phyloP scores from a whole-genome alignment of 257 asterid genomes.

The Cinchona pubescens region DNA sequence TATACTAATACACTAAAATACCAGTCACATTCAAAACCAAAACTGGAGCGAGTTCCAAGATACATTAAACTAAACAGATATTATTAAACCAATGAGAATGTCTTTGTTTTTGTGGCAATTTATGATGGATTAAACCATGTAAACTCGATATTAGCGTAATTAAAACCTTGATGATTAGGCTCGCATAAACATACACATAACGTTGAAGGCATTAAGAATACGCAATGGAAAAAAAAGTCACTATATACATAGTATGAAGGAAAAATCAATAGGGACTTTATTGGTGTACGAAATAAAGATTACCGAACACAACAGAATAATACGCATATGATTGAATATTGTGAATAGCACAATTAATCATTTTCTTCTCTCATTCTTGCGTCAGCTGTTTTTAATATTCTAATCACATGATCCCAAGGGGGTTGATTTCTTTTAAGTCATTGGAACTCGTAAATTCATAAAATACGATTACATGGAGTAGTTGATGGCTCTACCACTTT shows the following conservation, averaged over 20 bases:
- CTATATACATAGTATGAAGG: too few species aligned
- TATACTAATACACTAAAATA: too few species aligned
- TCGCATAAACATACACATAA: background rate
- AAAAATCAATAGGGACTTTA: too few species aligned
- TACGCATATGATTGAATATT: background rate
- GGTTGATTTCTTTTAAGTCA: background rate
- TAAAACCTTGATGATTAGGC: background rate
- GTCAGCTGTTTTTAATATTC: background rate
- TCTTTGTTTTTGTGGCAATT: background rate
- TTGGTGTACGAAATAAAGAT: constrained; percentile 20
- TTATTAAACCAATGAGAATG: too few species aligned
- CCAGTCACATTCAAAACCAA: too few species aligned
- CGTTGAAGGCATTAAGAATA: too few species aligned
- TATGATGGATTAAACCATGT: background rate
- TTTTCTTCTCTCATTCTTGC: background rate
- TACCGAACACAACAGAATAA: background rate
- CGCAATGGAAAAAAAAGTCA: background rate
- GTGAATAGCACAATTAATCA: background rate
- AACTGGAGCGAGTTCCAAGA: background rate
- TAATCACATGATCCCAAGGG: background rate
- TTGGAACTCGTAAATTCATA: background rate
- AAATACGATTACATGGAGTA: background rate
- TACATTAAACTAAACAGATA: background rate
- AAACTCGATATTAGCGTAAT: background rate
- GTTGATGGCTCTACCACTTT: too few species aligned